phyloP scores from a whole-genome alignment of 352 stramenopile genomes.

The Aphanomyces invadans region DNA sequence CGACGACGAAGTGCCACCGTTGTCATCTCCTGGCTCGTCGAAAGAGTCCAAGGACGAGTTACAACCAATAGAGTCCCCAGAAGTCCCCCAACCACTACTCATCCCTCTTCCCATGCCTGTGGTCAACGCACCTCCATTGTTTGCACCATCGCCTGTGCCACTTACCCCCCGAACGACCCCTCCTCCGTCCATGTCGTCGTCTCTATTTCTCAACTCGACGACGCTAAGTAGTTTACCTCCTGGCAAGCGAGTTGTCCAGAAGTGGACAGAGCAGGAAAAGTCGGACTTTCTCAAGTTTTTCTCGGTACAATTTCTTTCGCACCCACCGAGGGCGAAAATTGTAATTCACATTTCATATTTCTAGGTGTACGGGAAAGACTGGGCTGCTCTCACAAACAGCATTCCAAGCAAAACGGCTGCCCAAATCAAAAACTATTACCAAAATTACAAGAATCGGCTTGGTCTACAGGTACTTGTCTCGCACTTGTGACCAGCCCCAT shows the following conservation, averaged over 20 bases:
- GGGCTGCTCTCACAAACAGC: conserved; percentile 73
- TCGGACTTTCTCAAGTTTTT: conserved; percentile 85
- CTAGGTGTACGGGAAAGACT: conserved; percentile 82
- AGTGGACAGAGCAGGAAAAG: conserved; percentile 86
- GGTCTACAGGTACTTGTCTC: conserved; percentile 49
- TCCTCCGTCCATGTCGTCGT: not conserved
- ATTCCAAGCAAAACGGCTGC: conserved; percentile 85
- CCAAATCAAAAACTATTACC: conserved; percentile 91
- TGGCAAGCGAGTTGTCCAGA: conserved; percentile 78
- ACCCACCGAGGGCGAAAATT: no score
- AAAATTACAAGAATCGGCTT: conserved; percentile 90
- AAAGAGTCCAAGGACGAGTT: conserved; percentile 13
- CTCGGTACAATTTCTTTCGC: no score
- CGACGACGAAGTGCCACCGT: not conserved
- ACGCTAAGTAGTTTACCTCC: conserved; percentile 24
- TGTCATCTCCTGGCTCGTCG: conserved; percentile 29
- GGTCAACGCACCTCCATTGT: not conserved
- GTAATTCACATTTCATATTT: conserved; percentile 9
- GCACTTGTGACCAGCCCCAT: not conserved
- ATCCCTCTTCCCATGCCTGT: not conserved
- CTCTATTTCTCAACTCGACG: not conserved
- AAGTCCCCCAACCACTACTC: not conserved
- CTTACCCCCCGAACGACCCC: conserved; percentile 10
- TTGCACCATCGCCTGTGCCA: not conserved
- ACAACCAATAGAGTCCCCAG: conserved; percentile 4